Percentiles rank a stretch among this genome's conserved stretches.
Conservation (phyloP, 306 rosid species). For the Medicago arabica region DNA sequence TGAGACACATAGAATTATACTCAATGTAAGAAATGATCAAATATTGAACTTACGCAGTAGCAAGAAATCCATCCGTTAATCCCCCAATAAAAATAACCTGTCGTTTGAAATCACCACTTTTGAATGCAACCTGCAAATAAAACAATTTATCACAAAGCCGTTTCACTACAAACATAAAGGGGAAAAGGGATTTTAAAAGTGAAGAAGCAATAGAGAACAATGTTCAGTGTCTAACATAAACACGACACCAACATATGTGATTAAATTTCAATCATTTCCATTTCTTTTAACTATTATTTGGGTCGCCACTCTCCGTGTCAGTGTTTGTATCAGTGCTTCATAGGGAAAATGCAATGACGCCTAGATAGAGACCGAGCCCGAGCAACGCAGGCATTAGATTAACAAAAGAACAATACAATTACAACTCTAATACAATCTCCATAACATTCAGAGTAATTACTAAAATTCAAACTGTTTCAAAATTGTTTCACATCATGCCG, state of each 20-base stretch:
- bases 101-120: slow-evolving; percentile 84
- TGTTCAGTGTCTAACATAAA: not conserved
- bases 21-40: slow-evolving; percentile 15
- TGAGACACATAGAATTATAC: slow-evolving; percentile 9
- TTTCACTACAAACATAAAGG: not conserved
- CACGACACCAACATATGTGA: not conserved
- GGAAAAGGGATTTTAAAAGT: not conserved
- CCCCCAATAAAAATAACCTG: slow-evolving; percentile 98
- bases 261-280: not conserved
- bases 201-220: slow-evolving; percentile 5
- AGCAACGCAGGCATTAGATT: not conserved
- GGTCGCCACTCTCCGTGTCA: not conserved
- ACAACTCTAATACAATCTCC: not conserved
- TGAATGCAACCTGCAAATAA: slow-evolving; percentile 85
- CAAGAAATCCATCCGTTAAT: slow-evolving; percentile 90
- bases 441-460: too few species aligned
- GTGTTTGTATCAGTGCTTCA: too few species aligned
- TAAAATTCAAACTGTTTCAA: slow-evolving; percentile 1
- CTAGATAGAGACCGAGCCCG: not conserved
- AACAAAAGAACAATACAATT: not conserved
- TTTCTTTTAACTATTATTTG: too few species aligned
- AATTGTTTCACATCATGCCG: not conserved
- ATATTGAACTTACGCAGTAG: slow-evolving; percentile 69
- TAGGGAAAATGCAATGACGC: not conserved
- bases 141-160: slow-evolving; percentile 26